These are phyloP conservation scores for Tilletia horrida DNA, from an alignment of 1,284 basidiomycete genomes.

Conservation along the genomic window DNA sequence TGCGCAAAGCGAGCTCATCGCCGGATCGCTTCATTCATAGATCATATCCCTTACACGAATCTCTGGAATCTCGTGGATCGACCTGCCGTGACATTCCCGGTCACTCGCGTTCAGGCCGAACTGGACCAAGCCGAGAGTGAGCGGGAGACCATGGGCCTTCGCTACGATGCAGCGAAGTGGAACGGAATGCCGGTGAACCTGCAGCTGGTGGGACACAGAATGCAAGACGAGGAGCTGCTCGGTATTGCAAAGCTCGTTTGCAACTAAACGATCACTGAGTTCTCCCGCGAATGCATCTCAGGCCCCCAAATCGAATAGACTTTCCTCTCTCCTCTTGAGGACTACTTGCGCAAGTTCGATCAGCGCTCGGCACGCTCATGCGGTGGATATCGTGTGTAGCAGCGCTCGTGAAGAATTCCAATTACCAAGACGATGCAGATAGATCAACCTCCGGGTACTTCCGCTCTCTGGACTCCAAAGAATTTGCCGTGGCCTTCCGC, in stretches of 20 bases:
- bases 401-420: too few species aligned
- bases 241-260: constrained; percentile 30
- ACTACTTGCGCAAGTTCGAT: too few species aligned
- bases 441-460: constrained; percentile 23
- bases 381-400: neutral
- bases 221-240: constrained; percentile 21
- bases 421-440: too few species aligned
- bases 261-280: neutral
- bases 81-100: constrained; percentile 22
- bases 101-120: neutral
- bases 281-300: too few species aligned
- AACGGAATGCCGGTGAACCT: constrained; percentile 19
- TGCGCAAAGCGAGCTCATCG: too few species aligned
- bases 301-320: too few species aligned
- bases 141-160: constrained; percentile 23
- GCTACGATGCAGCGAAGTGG: constrained; percentile 17
- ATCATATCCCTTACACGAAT: constrained; percentile 7
- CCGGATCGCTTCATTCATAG: neutral
- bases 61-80: constrained; percentile 20
- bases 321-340: too few species aligned
- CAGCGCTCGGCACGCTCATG: too few species aligned
- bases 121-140: constrained; percentile 22
- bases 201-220: constrained; percentile 15
- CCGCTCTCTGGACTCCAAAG: constrained; percentile 18
- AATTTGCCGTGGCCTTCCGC: constrained; percentile 21